A percentile compares a stretch with the other conserved stretches of the same genome.
Conservation (phyloP, 1,139 yeast genomes). For the Geotrichum klebahnii region DNA sequence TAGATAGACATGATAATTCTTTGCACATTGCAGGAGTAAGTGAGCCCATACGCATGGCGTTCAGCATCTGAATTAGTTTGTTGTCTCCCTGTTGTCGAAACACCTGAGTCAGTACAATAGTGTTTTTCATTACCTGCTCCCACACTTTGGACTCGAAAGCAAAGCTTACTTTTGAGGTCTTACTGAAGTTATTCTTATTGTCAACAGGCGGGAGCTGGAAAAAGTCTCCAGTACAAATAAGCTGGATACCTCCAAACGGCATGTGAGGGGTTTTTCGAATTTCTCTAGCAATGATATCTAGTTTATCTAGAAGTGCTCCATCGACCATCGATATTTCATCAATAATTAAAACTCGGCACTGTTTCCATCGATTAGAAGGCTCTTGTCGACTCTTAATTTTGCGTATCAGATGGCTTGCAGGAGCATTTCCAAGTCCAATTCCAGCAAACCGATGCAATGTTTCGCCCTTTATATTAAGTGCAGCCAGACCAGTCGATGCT, state of each 20-base stretch:
- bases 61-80: slow-evolving; percentile 66
- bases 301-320: slow-evolving; percentile 59
- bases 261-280: slow-evolving; percentile 33
- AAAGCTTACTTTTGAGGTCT: slow-evolving; percentile 43
- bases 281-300: slow-evolving; percentile 56
- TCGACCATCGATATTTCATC: slow-evolving; percentile 87
- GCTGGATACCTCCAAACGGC: slow-evolving; percentile 75
- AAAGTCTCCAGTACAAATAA: slow-evolving; percentile 77
- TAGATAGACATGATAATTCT: slow-evolving; percentile 48
- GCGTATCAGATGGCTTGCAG: slow-evolving; percentile 44
- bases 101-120: slow-evolving; percentile 68
- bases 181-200: slow-evolving; percentile 27
- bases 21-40: slow-evolving; percentile 46
- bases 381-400: slow-evolving; percentile 46
- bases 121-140: slow-evolving; percentile 57
- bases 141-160: slow-evolving; percentile 80
- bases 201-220: slow-evolving; percentile 81
- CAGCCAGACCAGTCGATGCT: slow-evolving; percentile 91
- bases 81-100: slow-evolving; percentile 86
- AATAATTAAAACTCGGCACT: slow-evolving; percentile 59
- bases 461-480: slow-evolving; percentile 78
- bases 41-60: slow-evolving; percentile 65
- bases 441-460: slow-evolving; percentile 78
- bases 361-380: slow-evolving; percentile 53
- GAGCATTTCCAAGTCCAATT: slow-evolving; percentile 64